phyloP scores from a whole-genome alignment of 2,329 filamentous ascomycete genomes.

The Pseudogymnoascus sp. region DNA sequence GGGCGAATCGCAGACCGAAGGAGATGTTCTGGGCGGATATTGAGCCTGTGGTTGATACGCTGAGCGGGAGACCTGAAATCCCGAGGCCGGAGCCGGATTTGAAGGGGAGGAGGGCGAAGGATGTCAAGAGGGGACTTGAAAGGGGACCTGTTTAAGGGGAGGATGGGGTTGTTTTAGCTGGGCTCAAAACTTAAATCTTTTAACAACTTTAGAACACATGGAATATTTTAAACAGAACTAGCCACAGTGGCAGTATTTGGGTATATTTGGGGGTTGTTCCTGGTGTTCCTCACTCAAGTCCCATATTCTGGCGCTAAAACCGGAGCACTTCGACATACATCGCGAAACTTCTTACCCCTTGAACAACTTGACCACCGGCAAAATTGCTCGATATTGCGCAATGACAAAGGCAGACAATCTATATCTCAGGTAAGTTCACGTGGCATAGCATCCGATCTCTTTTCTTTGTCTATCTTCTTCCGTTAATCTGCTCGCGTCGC shows the following conservation, averaged over 20 bases:
- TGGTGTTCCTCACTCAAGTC: background rate
- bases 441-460: background rate
- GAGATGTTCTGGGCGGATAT: slow-evolving; percentile 77
- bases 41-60: slow-evolving; percentile 73
- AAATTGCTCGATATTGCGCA: background rate
- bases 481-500: background rate
- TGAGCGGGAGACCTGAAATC: slow-evolving; percentile 59
- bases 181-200: background rate
- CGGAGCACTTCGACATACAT: background rate
- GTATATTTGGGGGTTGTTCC: background rate
- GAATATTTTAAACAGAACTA: background rate
- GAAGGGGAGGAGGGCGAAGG: slow-evolving; percentile 48
- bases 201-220: background rate
- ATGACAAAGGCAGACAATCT: background rate
- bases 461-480: background rate
- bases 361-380: background rate
- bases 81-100: slow-evolving; percentile 41
- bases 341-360: background rate
- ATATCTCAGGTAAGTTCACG: background rate
- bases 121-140: slow-evolving; percentile 47
- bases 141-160: background rate
- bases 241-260: background rate
- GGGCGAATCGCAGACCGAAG: slow-evolving; percentile 79
- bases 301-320: background rate
- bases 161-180: background rate